phyloP scores from a whole-genome alignment of 371 early-diverging fungal genomes.

The Mortierella sp. region DNA sequence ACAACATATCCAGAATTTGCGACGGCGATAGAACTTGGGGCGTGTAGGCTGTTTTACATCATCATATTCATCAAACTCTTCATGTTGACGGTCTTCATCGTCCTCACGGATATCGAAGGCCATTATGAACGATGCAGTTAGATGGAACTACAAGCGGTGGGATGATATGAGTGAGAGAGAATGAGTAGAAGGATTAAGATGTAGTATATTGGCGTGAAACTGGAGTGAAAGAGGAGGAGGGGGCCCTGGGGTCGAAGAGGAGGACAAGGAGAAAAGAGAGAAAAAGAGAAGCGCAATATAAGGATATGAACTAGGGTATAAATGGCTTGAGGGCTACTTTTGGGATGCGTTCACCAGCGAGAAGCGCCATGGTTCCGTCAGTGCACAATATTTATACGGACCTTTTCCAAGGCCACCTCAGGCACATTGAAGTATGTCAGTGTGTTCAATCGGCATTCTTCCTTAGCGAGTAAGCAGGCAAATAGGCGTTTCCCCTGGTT shows the following conservation, averaged over 20 bases:
- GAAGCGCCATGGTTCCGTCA: not conserved
- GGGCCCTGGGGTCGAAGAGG: not conserved
- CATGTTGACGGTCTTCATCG: slow-evolving; percentile 27
- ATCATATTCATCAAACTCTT: slow-evolving; percentile 54
- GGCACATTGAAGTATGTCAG: too few relatives aligned
- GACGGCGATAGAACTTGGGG: slow-evolving; percentile 63
- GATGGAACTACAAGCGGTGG: not conserved
- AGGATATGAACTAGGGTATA: not conserved
- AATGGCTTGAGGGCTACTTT: not conserved
- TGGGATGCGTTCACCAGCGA: not conserved
- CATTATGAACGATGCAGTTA: slow-evolving; percentile 10
- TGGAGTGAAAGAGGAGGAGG: not conserved
- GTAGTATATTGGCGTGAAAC: not conserved
- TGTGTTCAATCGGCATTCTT: too few relatives aligned
- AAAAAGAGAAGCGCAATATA: not conserved
- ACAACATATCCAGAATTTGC: slow-evolving; percentile 70
- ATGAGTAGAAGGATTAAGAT: not conserved
- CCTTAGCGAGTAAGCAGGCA: too few relatives aligned
- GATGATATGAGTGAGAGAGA: not conserved
- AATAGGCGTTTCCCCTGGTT: too few relatives aligned
- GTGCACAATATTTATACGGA: not conserved
- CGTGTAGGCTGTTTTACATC: slow-evolving; percentile 35
- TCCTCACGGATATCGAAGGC: slow-evolving; percentile 54
- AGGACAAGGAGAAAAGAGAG: not conserved
- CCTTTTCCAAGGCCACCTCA: too few relatives aligned